Evolutionary conservation across 1,139 yeast genomes (phyloP), one percentile per base, ranked within the genome.

Genomic region (Yamadazyma buinensis): DNA sequence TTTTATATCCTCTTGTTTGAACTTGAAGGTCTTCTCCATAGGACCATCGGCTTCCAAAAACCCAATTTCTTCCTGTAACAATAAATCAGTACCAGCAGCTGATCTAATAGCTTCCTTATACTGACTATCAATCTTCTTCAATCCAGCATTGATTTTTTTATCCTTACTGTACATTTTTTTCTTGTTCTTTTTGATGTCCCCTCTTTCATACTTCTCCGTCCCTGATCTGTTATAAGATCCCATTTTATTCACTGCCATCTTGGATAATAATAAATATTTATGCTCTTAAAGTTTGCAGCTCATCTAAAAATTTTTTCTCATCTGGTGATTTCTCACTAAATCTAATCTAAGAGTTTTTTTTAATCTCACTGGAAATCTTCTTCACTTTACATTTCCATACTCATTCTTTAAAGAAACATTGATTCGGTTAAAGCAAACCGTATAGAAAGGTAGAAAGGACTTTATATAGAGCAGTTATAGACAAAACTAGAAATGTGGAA

Each of bases 11-110:
- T 74, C 74, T 57, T 94, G 99, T 29, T 73, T 75, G 49, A 86
- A 85, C 59, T 84, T 86, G 64, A 68, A 87, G 0, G 98, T 92
- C 55, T 77, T 80, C 59, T 94, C 99, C 87, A 92, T 80, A 12
- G 43, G 42, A 4, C 81, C 85, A 47, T 94, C 98, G 4, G 96
- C 87, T 55, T 92, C 98, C 45, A 94, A 62, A 48, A 70, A 84
- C 32, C 98, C 98, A 3, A 72, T 75, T 29, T 84, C 82, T 62
- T 92, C 97, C 46, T 85, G 86, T 32, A 88, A 65, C 45, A 94
- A 71, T 53, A 86, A 73, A 49, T 92, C 97, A 0, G 97, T 86
- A 7, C 84, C 80, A 17, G 90, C 86, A 1, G 96, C 96, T 12
- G 88, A 75, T 44, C 72, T 66, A 15, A 86, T 77, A 0, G 96